Evolutionary conservation across 768 basidiomycete species (phyloP).

Genomic region (Harrya chromipes): DNA sequence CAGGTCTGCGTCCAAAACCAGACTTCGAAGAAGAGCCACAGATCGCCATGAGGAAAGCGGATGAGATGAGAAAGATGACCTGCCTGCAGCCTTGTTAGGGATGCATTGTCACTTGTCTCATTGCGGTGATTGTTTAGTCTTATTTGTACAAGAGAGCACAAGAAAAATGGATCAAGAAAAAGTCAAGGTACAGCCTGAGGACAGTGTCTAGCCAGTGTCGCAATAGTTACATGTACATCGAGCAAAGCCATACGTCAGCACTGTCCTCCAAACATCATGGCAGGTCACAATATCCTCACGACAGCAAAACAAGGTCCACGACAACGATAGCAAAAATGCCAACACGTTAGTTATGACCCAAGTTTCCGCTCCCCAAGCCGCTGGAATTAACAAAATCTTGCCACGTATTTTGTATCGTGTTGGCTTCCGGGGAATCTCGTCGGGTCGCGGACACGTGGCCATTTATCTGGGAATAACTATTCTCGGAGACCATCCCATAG

Average conservation of each 20-base stretch:
- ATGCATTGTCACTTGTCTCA: constrained; percentile 11
- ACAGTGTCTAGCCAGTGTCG: constrained; percentile 1
- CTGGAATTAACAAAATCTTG: constrained; percentile 52
- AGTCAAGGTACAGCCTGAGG: constrained; percentile 11
- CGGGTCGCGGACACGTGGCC: constrained; percentile 34
- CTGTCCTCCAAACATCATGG: constrained; percentile 7
- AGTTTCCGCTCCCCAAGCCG: constrained; percentile 10
- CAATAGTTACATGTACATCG: constrained; percentile 21
- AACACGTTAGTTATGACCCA: constrained; percentile 13
- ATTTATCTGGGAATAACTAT: constrained; percentile 38
- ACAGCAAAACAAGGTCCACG: constrained; percentile 9
- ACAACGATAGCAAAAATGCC: neutral
- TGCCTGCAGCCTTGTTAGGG: constrained; percentile 11
- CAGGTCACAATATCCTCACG: constrained; percentile 5
- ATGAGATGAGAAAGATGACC: constrained; percentile 1
- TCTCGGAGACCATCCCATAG: constrained; percentile 44
- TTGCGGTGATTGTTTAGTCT: too few relatives aligned
- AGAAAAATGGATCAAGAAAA: constrained; percentile 18
- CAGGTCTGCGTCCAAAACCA: constrained; percentile 49
- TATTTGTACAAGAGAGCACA: neutral
- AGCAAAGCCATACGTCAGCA: constrained; percentile 6
- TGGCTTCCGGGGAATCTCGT: constrained; percentile 52
- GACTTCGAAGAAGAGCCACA: constrained; percentile 54
- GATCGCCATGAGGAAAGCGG: constrained; percentile 42
- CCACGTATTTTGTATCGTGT: constrained; percentile 59